Conservation (phyloP, 169 alveolate genomes). For the Hepatocystis sp. region DNA sequence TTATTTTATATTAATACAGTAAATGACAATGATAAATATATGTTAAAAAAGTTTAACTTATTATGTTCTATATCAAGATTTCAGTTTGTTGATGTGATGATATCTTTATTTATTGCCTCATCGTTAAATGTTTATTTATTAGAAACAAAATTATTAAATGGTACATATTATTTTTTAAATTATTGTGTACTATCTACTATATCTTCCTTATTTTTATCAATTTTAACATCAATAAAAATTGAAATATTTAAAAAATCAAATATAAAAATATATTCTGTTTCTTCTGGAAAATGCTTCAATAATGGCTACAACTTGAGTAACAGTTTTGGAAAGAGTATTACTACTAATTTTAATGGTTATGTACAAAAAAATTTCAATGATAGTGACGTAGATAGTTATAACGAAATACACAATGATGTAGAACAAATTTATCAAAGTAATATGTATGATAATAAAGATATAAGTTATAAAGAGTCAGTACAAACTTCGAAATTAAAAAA, state of each 20-base stretch:
- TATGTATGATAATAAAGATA: neutral
- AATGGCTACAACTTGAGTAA: neutral
- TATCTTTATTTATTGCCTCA: conserved; percentile 54
- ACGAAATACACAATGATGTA: neutral
- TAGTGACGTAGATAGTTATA: neutral
- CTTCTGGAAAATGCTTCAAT: conserved; percentile 3
- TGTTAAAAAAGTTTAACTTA: conserved; percentile 33
- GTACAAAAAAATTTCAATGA: neutral
- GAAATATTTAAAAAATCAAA: conserved; percentile 32
- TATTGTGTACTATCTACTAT: conserved; percentile 51
- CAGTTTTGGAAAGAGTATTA: neutral
- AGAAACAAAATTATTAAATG: conserved; percentile 48
- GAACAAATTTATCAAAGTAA: neutral
- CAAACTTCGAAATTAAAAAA: neutral
- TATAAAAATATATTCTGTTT: conserved; percentile 18
- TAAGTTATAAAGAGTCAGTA: neutral
- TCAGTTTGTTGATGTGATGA: conserved; percentile 67
- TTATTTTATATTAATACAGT: conserved; percentile 30
- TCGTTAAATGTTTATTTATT: conserved; percentile 49
- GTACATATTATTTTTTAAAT: conserved; percentile 49
- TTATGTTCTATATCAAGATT: conserved; percentile 51
- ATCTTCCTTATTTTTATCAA: conserved; percentile 42
- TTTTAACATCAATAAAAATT: conserved; percentile 35
- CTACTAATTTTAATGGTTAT: neutral
- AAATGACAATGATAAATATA: conserved; percentile 35